These are phyloP conservation scores for Penicillium soppii DNA, from an alignment of 495 filamentous ascomycete species.

Conservation along the genomic window DNA sequence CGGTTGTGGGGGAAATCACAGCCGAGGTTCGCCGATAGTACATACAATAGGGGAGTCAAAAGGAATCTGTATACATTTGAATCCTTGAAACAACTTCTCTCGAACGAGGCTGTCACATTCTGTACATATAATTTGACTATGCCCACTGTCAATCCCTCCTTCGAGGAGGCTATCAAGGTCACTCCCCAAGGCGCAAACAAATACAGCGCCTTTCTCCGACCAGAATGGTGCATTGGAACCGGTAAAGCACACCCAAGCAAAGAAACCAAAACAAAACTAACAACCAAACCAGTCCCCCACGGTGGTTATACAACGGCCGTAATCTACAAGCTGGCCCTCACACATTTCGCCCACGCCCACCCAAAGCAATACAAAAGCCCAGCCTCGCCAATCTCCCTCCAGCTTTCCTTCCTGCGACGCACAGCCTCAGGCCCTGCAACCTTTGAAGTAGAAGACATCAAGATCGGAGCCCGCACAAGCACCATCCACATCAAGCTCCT, in stretches of 20 bases:
- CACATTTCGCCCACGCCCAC: conserved; percentile 66
- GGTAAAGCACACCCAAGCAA: conserved; percentile 37
- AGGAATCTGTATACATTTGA: no score
- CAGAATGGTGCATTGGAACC: conserved; percentile 72
- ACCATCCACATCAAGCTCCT: conserved; percentile 67
- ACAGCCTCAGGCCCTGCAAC: conserved; percentile 61
- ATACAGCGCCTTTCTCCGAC: conserved; percentile 56
- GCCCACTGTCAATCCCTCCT: conserved; percentile 34
- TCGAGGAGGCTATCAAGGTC: conserved; percentile 59
- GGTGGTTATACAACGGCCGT: conserved; percentile 73
- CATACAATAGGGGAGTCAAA: no score
- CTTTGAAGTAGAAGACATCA: conserved; percentile 68
- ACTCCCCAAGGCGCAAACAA: conserved; percentile 56
- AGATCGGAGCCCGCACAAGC: conserved; percentile 68
- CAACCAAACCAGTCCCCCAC: conserved; percentile 63
- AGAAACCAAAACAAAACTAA: not conserved
- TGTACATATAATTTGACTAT: not conserved
- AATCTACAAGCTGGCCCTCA: conserved; percentile 58
- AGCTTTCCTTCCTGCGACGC: conserved; percentile 71
- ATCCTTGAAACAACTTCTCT: not conserved
- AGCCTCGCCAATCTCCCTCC: conserved; percentile 58
- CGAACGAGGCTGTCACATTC: not conserved
- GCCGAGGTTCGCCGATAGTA: conserved; percentile 11
- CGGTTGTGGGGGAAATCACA: not conserved
- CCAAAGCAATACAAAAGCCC: conserved; percentile 57